phyloP scores from a whole-genome alignment of 2,329 filamentous ascomycete species.

The Fusarium duplospermum region DNA sequence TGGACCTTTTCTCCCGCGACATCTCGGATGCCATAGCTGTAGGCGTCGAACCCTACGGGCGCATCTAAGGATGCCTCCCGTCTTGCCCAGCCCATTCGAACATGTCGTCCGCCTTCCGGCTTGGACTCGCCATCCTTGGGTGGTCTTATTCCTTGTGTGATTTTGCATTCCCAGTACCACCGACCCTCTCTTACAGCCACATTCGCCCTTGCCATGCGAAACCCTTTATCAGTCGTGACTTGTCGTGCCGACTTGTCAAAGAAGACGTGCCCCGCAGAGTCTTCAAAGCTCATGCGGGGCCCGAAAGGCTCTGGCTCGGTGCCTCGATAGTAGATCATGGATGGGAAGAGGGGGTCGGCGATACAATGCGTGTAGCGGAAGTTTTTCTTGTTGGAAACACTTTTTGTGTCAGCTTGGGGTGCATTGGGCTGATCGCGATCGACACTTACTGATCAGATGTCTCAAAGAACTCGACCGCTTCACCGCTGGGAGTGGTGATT shows the following conservation, averaged over 20 bases:
- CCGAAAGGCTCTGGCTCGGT: constrained; percentile 88
- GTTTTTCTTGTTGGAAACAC: constrained; percentile 74
- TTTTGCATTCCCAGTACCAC: constrained; percentile 94
- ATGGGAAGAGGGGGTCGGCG: constrained; percentile 86
- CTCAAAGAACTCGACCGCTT: constrained; percentile 69
- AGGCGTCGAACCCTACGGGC: constrained; percentile 88
- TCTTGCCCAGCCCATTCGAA: constrained; percentile 88
- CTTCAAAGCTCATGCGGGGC: constrained; percentile 91
- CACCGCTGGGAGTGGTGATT: constrained; percentile 61
- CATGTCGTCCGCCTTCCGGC: constrained; percentile 66
- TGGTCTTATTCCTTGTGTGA: constrained; percentile 77
- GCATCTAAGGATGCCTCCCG: constrained; percentile 85
- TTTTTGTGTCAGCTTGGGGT: constrained; percentile 40
- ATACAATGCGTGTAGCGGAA: constrained; percentile 94
- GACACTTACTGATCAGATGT: constrained; percentile 71
- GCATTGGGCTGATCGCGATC: not conserved
- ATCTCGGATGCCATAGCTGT: constrained; percentile 94
- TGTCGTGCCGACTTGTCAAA: constrained; percentile 81
- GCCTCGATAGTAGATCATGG: constrained; percentile 88
- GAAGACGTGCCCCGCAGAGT: constrained; percentile 86
- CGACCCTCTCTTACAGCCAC: constrained; percentile 89
- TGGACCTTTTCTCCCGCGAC: constrained; percentile 91
- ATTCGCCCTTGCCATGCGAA: constrained; percentile 90
- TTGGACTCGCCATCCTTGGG: constrained; percentile 56
- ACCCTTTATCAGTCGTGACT: constrained; percentile 91